Conservation (phyloP, 768 basidiomycete genomes). For the Phanerochaete sordida region DNA sequence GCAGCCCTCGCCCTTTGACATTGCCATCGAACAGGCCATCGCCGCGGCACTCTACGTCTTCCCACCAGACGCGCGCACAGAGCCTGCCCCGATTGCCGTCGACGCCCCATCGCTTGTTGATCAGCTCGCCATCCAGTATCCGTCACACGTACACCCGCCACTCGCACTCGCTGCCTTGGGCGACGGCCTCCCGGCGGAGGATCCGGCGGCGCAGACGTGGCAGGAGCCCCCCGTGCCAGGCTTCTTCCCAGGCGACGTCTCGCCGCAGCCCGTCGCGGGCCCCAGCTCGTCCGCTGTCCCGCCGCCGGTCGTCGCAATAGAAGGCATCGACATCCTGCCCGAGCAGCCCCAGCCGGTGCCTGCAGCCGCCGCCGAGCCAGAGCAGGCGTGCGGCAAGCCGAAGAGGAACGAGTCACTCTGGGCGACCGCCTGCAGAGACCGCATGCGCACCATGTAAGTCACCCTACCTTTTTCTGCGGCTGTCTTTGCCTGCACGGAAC, state of each 20-base stretch:
- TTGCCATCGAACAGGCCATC: constrained; percentile 11
- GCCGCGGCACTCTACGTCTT: constrained; percentile 4
- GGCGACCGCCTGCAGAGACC: constrained; percentile 8
- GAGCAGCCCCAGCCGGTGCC: neutral
- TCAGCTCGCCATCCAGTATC: neutral
- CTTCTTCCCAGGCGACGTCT: neutral
- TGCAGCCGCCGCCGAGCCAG: neutral
- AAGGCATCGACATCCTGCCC: neutral
- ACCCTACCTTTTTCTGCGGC: neutral
- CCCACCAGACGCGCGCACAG: neutral
- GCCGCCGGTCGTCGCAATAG: neutral
- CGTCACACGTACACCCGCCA: neutral
- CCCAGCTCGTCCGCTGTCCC: neutral
- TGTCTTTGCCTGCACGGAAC: neutral
- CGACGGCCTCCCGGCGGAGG: neutral
- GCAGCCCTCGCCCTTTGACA: neutral
- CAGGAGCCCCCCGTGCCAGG: neutral
- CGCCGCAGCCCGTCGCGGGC: neutral
- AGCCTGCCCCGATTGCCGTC: neutral
- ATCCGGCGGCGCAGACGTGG: neutral
- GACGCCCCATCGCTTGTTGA: neutral
- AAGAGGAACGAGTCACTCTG: neutral
- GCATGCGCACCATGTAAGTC: constrained; percentile 10
- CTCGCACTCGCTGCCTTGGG: neutral
- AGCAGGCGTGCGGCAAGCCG: neutral